A percentile compares a stretch with the other conserved stretches of the same genome.
Evolutionary conservation across 352 stramenopile species (phyloP).

Genomic region (Phytophthora citrophthora): DNA sequence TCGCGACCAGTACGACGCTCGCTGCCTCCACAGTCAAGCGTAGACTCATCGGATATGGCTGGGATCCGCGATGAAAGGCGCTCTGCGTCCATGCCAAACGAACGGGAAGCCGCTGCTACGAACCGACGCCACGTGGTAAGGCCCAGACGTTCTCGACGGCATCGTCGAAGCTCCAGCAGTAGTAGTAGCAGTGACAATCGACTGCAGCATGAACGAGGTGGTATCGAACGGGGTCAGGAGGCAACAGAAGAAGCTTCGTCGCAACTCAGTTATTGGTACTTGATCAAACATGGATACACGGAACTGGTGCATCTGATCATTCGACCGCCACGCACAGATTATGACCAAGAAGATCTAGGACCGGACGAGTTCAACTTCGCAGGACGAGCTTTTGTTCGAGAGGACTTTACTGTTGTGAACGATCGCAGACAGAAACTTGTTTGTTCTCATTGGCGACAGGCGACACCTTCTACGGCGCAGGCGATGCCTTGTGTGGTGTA

Average conservation of each 20-base stretch:
- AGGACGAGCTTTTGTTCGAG: conserved; percentile 83
- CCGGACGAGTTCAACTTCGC: conserved; percentile 92
- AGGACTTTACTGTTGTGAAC: conserved; percentile 91
- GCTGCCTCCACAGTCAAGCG: conserved; percentile 23
- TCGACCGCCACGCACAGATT: conserved; percentile 93
- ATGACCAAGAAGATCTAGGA: conserved; percentile 92
- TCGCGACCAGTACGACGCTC: conserved; percentile 14
- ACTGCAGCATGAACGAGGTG: conserved; percentile 52
- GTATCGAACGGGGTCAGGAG: conserved; percentile 77
- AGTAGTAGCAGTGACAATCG: conserved; percentile 29
- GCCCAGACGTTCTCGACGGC: conserved; percentile 19
- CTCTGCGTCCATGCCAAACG: conserved; percentile 39
- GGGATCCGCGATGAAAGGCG: conserved; percentile 14
- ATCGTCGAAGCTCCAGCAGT: conserved; percentile 26
- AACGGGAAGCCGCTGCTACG: conserved; percentile 14
- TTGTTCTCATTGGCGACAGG: conserved; percentile 95
- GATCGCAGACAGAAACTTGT: conserved; percentile 87
- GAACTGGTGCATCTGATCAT: conserved; percentile 98
- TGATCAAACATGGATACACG: conserved; percentile 92
- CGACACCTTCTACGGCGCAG: conserved; percentile 43
- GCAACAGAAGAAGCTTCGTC: conserved; percentile 76
- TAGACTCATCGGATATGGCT: conserved; percentile 14
- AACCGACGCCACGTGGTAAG: conserved; percentile 19
- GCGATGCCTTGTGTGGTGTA: conserved; percentile 95
- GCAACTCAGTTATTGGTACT: conserved; percentile 86